phyloP scores from a whole-genome alignment of 495 filamentous ascomycete genomes.

The Xylaria intraflava region DNA sequence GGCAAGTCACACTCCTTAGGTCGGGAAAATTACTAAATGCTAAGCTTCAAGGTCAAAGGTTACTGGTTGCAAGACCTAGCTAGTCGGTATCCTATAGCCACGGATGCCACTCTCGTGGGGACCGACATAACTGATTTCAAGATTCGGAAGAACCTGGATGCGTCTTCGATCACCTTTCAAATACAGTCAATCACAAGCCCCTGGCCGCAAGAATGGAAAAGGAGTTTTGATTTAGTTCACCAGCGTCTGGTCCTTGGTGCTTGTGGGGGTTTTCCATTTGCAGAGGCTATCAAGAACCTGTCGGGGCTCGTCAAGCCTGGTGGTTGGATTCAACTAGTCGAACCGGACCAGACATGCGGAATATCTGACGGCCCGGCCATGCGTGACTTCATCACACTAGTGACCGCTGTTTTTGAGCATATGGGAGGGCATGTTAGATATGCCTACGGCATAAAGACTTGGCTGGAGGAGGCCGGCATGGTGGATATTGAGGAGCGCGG shows the following conservation, averaged over 20 bases:
- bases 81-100: neutral
- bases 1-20: no score
- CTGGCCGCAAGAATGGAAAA: neutral
- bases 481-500: neutral
- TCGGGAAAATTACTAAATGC: no score
- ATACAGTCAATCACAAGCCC: neutral
- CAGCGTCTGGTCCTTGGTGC: neutral
- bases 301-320: conserved; percentile 14
- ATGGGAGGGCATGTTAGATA: neutral
- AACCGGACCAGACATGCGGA: neutral
- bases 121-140: neutral
- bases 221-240: neutral
- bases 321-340: conserved; percentile 16
- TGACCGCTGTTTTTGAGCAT: neutral
- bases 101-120: neutral
- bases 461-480: neutral
- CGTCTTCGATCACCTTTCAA: neutral
- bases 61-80: neutral
- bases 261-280: neutral
- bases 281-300: neutral
- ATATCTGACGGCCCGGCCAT: neutral
- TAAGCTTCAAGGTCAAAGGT: no score
- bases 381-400: neutral
- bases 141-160: neutral
- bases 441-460: neutral